A percentile compares a stretch with the other conserved stretches of the same genome.
Evolutionary conservation across 495 filamentous ascomycete species (phyloP).

Genomic region (Neurospora sp.): DNA sequence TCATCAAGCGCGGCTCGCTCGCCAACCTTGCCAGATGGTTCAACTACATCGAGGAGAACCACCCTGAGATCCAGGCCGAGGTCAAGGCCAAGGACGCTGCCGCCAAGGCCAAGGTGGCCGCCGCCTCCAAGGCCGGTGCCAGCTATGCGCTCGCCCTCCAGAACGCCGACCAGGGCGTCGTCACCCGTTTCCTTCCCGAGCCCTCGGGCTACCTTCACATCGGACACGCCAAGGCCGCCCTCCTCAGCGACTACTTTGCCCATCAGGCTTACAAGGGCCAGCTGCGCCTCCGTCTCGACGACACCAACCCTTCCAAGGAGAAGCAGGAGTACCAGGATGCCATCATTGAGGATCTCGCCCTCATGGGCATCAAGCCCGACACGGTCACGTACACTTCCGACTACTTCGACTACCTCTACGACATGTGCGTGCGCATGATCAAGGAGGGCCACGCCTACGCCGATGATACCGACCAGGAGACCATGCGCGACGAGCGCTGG

Average conservation of each 20-base stretch:
- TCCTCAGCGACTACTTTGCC: constrained; percentile 91
- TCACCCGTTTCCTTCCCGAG: constrained; percentile 91
- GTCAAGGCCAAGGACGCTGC: constrained; percentile 48
- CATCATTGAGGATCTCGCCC: constrained; percentile 72
- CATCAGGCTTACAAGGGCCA: constrained; percentile 80
- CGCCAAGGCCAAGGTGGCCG: constrained; percentile 60
- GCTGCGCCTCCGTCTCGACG: constrained; percentile 77
- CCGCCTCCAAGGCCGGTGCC: constrained; percentile 70
- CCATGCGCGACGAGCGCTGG: constrained; percentile 72
- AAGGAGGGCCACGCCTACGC: constrained; percentile 79
- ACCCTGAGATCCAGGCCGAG: constrained; percentile 54
- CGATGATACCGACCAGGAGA: constrained; percentile 80
- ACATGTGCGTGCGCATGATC: constrained; percentile 67
- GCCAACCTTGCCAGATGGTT: constrained; percentile 85
- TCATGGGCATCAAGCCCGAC: constrained; percentile 83
- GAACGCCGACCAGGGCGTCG: constrained; percentile 83
- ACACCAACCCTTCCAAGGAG: constrained; percentile 91
- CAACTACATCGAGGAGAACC: constrained; percentile 68
- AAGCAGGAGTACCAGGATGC: constrained; percentile 86
- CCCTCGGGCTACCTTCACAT: constrained; percentile 94
- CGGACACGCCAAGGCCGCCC: constrained; percentile 85
- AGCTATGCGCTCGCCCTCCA: constrained; percentile 86
- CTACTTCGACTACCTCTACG: constrained; percentile 82
- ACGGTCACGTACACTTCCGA: constrained; percentile 71
- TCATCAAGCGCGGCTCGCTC: constrained; percentile 67